Evolutionary conservation across 2,329 filamentous ascomycete species (phyloP).

Genomic region (Lojkania enalia): DNA sequence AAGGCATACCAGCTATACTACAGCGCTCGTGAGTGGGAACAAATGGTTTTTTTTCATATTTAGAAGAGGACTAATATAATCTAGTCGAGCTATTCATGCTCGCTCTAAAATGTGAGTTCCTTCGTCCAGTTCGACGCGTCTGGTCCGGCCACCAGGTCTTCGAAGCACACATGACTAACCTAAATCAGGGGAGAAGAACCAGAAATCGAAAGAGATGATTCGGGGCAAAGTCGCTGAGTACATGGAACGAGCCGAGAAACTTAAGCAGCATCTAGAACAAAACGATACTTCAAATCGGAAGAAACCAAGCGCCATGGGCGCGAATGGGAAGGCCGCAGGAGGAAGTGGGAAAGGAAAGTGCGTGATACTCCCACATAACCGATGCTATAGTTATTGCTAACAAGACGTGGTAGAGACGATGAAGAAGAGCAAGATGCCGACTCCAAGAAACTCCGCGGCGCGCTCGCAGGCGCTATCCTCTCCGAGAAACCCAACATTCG

Average conservation of each 20-base stretch:
- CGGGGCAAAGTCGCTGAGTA: slow-evolving; percentile 93
- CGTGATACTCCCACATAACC: slow-evolving; percentile 8
- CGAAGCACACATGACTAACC: slow-evolving; percentile 20
- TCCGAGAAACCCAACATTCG: slow-evolving; percentile 94
- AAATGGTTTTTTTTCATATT: slow-evolving; percentile 15
- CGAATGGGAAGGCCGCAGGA: slow-evolving; percentile 68
- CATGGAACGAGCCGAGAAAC: slow-evolving; percentile 97
- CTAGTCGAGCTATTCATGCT: slow-evolving; percentile 99
- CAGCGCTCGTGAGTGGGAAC: slow-evolving; percentile 71
- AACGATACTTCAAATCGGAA: slow-evolving; percentile 68
- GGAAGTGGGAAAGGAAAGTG: slow-evolving; percentile 66
- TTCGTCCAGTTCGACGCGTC: too few species aligned
- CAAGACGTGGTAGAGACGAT: slow-evolving; percentile 55
- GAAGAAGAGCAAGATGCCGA: slow-evolving; percentile 79
- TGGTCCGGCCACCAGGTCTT: background rate
- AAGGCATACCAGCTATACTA: slow-evolving; percentile 97
- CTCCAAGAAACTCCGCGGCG: slow-evolving; percentile 90
- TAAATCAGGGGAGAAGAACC: slow-evolving; percentile 82
- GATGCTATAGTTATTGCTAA: slow-evolving; percentile 1
- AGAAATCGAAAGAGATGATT: slow-evolving; percentile 96
- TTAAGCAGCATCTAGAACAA: slow-evolving; percentile 85
- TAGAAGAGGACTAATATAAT: too few species aligned
- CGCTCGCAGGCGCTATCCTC: slow-evolving; percentile 87
- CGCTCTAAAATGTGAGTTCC: slow-evolving; percentile 85
- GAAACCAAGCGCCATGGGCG: slow-evolving; percentile 71